Evolutionary conservation across 257 asterid species (phyloP).

Genomic region (Linderniella brevidens): DNA sequence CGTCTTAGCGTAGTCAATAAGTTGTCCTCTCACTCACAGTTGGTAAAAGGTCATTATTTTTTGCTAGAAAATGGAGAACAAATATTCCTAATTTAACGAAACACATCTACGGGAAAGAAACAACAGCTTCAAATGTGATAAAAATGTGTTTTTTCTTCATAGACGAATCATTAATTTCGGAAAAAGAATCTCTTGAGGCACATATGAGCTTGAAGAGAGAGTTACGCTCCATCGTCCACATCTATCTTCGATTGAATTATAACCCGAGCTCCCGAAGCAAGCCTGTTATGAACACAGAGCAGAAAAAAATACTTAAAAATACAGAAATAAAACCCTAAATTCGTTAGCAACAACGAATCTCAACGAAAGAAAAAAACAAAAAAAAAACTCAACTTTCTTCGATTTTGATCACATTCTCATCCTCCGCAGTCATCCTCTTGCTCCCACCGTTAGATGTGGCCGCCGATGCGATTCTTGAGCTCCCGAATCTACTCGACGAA

Average conservation of each 20-base stretch:
- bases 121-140: no score
- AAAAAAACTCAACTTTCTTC: slow-evolving; percentile 73
- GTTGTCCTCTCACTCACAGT: background rate
- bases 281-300: slow-evolving; percentile 35
- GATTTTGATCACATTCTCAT: slow-evolving; percentile 53
- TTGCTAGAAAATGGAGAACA: no score
- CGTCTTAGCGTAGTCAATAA: slow-evolving; percentile 3
- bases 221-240: slow-evolving; percentile 16
- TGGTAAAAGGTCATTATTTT: no score
- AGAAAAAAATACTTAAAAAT: slow-evolving; percentile 16
- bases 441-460: slow-evolving; percentile 54
- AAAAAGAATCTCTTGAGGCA: no score
- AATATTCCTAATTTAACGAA: no score
- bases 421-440: slow-evolving; percentile 57
- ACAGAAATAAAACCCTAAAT: slow-evolving; percentile 7
- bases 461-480: slow-evolving; percentile 42
- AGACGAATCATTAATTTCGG: no score
- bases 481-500: slow-evolving; percentile 53
- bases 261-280: slow-evolving; percentile 98
- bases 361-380: slow-evolving; percentile 1
- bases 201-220: background rate
- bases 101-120: no score
- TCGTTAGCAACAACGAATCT: background rate
- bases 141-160: no score
- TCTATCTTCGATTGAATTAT: slow-evolving; percentile 56